Base-by-base conservation (phyloP, 169 alveolate species). In the Eimeria sp. region DNA sequence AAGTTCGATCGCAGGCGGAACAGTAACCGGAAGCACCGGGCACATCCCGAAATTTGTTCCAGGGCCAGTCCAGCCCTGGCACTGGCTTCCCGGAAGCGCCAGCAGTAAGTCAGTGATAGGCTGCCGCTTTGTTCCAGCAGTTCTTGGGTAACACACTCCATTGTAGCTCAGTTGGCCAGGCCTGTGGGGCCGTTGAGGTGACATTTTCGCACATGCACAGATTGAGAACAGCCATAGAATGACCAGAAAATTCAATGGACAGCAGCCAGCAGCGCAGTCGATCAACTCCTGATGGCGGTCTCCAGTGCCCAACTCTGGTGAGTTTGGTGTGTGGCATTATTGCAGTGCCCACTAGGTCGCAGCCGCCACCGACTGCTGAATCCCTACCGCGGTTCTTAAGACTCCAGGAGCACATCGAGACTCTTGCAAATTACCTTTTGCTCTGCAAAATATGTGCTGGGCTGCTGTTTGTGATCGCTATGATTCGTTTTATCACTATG, bases 341-440 rank as follows among this genome's bases (percentile, higher is more conserved):
- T 83, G 91, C 93, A 87, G 93, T 72, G 51, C 78, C 93, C 45
- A 30, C 82, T 1, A 20, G 93, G 47, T 87, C 93, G 40, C 67
- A 87, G 91, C 95, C 95, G 11, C 86, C 92, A 14, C 95, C 95
- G 65, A 47, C 95, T 20, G 95, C 92, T 45, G 95, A 92, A 65
- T 92, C 95, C 61, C 80, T 78, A 25, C 67, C 65, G 9, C 91
- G 95, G 4, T 92, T 92, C 45, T 47, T 92, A 7, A 91, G 95
- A n/a, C 58, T 92, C 34, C 90, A 92, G 75, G 92, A 92, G 61
- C 76, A 58, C 70, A 20, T 92, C 54, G 95, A 92, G 73, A 61
- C 45, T 20, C 70, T 75, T 51, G 83, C 90, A 2, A 30, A 76
- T 51, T 67, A 63, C 51, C 95, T 92, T 45, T 92, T 76, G 54